Evolutionary conservation across 2,329 filamentous ascomycete genomes (phyloP).

Genomic region (Colletotrichum costaricense): DNA sequence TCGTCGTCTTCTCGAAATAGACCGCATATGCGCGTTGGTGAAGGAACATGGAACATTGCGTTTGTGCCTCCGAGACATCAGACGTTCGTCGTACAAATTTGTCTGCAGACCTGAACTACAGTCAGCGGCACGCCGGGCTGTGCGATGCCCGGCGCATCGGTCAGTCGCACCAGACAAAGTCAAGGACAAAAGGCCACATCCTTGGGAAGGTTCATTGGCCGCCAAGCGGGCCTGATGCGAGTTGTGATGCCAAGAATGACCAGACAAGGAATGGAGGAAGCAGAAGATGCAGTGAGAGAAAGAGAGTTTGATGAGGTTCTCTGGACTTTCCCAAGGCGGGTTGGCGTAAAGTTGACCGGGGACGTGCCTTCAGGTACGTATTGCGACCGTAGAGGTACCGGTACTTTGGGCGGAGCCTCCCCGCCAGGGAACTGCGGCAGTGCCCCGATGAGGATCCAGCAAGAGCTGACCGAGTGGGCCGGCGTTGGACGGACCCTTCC

Average conservation of each 20-base stretch:
- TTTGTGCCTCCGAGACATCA: conserved; percentile 1
- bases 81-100: background rate
- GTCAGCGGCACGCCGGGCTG: conserved; percentile 13
- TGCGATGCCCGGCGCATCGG: background rate
- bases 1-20: conserved; percentile 22
- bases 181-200: background rate
- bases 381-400: conserved; percentile 13
- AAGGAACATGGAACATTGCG: background rate
- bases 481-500: background rate
- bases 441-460: background rate
- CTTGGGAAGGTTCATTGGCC: background rate
- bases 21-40: background rate
- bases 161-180: background rate
- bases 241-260: background rate
- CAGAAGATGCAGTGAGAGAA: background rate
- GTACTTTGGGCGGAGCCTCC: conserved; percentile 26
- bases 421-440: conserved; percentile 8
- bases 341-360: background rate
- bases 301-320: conserved; percentile 16
- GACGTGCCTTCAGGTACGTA: background rate
- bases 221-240: background rate
- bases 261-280: background rate
- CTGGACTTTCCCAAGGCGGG: conserved; percentile 11
- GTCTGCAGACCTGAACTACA: background rate
- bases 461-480: background rate